Evolutionary conservation across 331 rosid genomes (phyloP).

Genomic region (Stylosanthes scabra): DNA sequence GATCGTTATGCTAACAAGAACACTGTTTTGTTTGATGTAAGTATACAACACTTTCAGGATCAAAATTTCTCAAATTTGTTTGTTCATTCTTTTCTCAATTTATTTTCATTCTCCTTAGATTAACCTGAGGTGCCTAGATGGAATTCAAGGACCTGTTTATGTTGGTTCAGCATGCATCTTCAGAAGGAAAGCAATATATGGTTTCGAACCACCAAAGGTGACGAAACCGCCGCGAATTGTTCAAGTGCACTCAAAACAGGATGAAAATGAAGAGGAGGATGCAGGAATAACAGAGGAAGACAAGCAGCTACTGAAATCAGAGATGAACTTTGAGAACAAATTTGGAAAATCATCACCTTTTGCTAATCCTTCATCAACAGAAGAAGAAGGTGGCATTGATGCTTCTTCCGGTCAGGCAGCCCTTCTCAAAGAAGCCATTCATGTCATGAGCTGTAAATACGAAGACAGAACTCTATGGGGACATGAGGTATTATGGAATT

Average conservation of each 20-base stretch:
- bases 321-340: conserved; percentile 74
- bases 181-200: conserved; percentile 86
- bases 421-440: conserved; percentile 53
- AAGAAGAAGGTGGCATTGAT: conserved; percentile 52
- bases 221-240: conserved; percentile 76
- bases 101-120: conserved; percentile 56
- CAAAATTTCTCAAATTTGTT: neutral
- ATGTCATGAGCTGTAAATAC: conserved; percentile 57
- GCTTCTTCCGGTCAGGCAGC: conserved; percentile 47
- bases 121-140: conserved; percentile 90
- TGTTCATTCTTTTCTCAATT: conserved; percentile 2
- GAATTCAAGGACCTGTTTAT: conserved; percentile 92
- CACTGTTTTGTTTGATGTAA: conserved; percentile 89
- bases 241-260: conserved; percentile 71
- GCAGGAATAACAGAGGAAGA: conserved; percentile 52
- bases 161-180: conserved; percentile 93
- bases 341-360: conserved; percentile 78
- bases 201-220: conserved; percentile 76
- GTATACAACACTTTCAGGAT: conserved; percentile 15
- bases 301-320: conserved; percentile 71
- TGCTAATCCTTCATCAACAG: conserved; percentile 71
- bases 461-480: conserved; percentile 98
- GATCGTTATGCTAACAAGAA: conserved; percentile 96
- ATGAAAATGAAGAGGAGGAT: conserved; percentile 68
- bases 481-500: conserved; percentile 58